These are phyloP conservation scores for Artomyces pyxidatus DNA, from an alignment of 768 basidiomycete species.

Conservation along the genomic window DNA sequence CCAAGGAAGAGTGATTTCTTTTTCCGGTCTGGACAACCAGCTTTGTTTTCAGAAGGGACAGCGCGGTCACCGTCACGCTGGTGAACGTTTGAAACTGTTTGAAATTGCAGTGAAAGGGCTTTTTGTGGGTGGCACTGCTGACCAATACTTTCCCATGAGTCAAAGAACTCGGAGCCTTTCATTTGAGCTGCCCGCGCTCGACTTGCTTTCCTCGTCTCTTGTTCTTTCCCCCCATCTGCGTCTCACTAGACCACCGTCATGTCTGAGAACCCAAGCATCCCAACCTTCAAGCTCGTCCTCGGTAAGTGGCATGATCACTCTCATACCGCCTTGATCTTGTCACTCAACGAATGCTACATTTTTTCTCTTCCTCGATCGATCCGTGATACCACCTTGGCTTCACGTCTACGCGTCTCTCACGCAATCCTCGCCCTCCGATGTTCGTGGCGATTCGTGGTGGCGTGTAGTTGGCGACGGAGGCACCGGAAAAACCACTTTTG, in stretches of 20 bases:
- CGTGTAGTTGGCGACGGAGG: constrained; percentile 86
- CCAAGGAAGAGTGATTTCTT: too few species aligned
- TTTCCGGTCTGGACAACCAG: too few species aligned
- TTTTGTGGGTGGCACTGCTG: too few species aligned
- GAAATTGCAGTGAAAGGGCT: too few species aligned
- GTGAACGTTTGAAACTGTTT: too few species aligned
- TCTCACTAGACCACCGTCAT: constrained; percentile 28
- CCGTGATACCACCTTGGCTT: constrained; percentile 13
- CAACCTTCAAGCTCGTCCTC: constrained; percentile 98
- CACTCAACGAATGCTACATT: constrained; percentile 19
- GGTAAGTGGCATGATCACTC: constrained; percentile 44
- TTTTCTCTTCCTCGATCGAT: constrained; percentile 47
- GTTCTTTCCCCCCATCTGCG: constrained; percentile 22
- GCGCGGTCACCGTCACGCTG: too few species aligned
- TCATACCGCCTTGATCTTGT: constrained; percentile 11
- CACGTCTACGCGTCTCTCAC: constrained; percentile 11
- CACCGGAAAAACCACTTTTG: constrained; percentile 97
- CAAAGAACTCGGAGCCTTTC: constrained; percentile 2
- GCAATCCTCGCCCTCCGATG: constrained; percentile 16
- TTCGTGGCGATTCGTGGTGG: constrained; percentile 14
- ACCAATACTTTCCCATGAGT: constrained; percentile 12
- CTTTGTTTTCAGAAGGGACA: too few species aligned
- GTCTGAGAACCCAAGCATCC: constrained; percentile 40
- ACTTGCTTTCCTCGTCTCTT: constrained; percentile 29
- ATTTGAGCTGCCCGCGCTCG: constrained; percentile 23